A percentile compares a stretch with the other conserved stretches of the same genome.
Conservation (phyloP, 495 filamentous ascomycete genomes). For the Pyrenula aspistea region DNA sequence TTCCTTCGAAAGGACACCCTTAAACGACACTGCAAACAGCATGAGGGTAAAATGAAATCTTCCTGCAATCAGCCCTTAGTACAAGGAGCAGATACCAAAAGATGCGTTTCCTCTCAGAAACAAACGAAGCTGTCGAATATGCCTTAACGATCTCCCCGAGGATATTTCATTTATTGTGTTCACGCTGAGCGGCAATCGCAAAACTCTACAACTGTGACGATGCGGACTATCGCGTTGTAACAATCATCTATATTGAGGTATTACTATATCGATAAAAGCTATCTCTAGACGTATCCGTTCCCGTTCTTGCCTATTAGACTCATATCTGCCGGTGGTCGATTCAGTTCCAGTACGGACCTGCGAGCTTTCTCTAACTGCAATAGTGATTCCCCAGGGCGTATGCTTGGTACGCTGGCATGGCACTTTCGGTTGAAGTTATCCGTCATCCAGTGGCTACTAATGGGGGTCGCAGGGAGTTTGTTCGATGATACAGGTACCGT, state of each 20-base stretch:
- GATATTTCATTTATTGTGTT: no score
- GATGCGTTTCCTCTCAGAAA: no score
- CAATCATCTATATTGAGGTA: no score
- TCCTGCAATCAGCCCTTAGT: not conserved
- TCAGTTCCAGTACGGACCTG: not conserved
- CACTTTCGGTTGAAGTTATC: not conserved
- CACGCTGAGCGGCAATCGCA: no score
- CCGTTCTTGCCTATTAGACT: no score
- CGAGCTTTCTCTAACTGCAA: not conserved
- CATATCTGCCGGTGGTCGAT: not conserved
- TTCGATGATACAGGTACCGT: not conserved
- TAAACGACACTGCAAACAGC: not conserved
- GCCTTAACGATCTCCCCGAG: no score
- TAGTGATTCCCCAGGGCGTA: conserved; percentile 1
- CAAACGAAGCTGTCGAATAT: no score
- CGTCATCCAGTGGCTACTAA: not conserved
- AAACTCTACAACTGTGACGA: no score
- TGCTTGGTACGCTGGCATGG: not conserved
- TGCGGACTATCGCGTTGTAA: no score
- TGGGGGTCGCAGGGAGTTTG: not conserved
- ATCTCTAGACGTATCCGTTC: no score
- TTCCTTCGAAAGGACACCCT: not conserved
- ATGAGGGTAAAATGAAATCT: not conserved
- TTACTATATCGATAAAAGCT: no score
- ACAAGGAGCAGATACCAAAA: not conserved